Base-by-base conservation (phyloP, 2,329 filamentous ascomycete species). In the Helotiales sp. region DNA sequence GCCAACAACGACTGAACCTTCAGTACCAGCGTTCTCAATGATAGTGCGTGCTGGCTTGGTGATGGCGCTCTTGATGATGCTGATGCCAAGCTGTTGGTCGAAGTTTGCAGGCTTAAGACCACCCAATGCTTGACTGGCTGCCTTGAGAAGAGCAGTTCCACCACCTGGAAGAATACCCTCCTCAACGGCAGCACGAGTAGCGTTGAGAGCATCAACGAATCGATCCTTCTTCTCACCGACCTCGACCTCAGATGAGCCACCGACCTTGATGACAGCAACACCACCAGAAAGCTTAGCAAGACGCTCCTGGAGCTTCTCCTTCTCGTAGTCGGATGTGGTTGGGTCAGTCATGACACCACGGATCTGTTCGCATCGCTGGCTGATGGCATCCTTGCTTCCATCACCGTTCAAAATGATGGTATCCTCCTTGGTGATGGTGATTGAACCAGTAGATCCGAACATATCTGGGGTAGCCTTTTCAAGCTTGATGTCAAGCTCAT, bases 181-280 rank as follows among this genome's bases (percentile, higher is more conserved):
- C 85, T 99, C 95, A 66, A 99, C 95, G 71, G 95, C 95, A 69
- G 95, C 95, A 70, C 95, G 93, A 66, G 95, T 99, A 68, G 95
- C 95, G 79, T 99, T 99, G 62, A 99, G 83, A 60, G 95, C 95
- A 78, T 99, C 95, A 63, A 99, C 95, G 71, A 98, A 96, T 75
- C 95, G 91, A 77, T 99, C 95, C 87, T 99, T 99, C 91, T 99
- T 99, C 87, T 99, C 95, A 68, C 93, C 89, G 57, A 99, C 95
- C 84, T 99, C 95, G 66, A 99, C 93, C 80, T 99, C 95, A 64
- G 93, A 98, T 64, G 93, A 85, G 76, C 95, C 95, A 71, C 95
- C 95, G 64, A 99, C 95, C 86, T 96, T 97, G 85, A 99, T 98
- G 78, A 99, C 95, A 70, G 95, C 95, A 70, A 99, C 95, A 84